Conservation (phyloP, 768 basidiomycete genomes). For the Kwoniella pini region DNA sequence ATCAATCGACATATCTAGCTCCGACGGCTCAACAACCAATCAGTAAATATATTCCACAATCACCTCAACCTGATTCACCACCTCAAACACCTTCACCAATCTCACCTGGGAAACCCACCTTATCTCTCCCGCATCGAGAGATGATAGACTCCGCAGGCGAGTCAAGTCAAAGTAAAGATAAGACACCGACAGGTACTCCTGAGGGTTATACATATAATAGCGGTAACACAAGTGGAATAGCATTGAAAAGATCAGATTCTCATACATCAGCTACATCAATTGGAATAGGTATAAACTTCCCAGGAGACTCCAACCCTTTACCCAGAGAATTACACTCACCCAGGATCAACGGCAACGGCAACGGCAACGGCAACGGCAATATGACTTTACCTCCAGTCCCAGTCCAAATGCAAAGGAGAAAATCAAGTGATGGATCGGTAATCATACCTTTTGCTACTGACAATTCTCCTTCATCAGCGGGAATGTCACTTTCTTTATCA, state of each 20-base stretch:
- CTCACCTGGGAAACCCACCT: neutral
- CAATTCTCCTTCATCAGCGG: neutral
- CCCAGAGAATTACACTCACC: slow-evolving; percentile 13
- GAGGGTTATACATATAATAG: slow-evolving; percentile 13
- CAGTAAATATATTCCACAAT: slow-evolving; percentile 21
- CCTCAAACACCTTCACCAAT: slow-evolving; percentile 23
- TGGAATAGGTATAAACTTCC: slow-evolving; percentile 22
- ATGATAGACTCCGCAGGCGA: neutral
- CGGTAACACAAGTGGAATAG: neutral
- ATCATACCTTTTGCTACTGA: neutral
- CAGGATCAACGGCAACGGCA: neutral
- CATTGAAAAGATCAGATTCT: neutral
- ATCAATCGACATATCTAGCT: slow-evolving; percentile 5
- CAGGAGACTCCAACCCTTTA: slow-evolving; percentile 16
- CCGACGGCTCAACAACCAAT: slow-evolving; percentile 13
- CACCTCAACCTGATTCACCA: slow-evolving; percentile 20
- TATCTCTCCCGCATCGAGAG: neutral
- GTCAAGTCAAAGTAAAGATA: neutral
- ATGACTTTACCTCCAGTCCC: neutral
- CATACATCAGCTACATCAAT: neutral
- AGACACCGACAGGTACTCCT: slow-evolving; percentile 17
- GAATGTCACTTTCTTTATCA: slow-evolving; percentile 3
- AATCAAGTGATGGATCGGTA: slow-evolving; percentile 1
- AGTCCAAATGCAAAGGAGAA: neutral
- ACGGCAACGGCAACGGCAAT: neutral